Evolutionary conservation across 495 filamentous ascomycete genomes (phyloP).

Genomic region (Oidiodendron maius): DNA sequence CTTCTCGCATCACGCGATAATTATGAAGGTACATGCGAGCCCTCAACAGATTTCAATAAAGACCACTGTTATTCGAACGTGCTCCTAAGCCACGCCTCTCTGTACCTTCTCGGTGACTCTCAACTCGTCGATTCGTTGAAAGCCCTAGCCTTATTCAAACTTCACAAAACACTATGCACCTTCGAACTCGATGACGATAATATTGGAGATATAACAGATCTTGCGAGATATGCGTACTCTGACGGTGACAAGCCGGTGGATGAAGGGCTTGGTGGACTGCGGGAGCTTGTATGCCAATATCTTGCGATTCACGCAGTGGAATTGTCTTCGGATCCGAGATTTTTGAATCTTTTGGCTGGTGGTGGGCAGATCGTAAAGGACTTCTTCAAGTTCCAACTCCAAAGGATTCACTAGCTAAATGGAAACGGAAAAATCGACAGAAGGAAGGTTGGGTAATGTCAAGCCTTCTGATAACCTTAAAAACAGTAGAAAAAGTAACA

Average conservation of each 20-base stretch:
- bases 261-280: conserved; percentile 9
- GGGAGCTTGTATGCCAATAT: conserved; percentile 11
- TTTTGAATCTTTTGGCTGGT: conserved; percentile 12
- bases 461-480: too few species aligned
- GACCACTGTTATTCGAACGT: conserved; percentile 20
- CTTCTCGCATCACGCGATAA: background rate
- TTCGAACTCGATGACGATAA: conserved; percentile 15
- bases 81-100: conserved; percentile 23
- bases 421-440: background rate
- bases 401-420: background rate
- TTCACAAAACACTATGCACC: conserved; percentile 22
- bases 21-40: conserved; percentile 1
- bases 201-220: conserved; percentile 18
- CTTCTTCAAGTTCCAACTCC: background rate
- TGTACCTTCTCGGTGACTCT: conserved; percentile 20
- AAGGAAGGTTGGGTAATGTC: too few species aligned
- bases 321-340: background rate
- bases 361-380: conserved; percentile 3
- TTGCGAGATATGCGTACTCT: conserved; percentile 21
- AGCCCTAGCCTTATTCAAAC: conserved; percentile 22
- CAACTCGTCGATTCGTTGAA: conserved; percentile 18
- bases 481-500: too few species aligned
- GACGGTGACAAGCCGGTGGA: background rate
- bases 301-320: conserved; percentile 4
- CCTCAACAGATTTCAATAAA: background rate